A percentile compares a stretch with the other conserved stretches of the same genome.
Conservation (phyloP, 2,329 filamentous ascomycete genomes). For the Calonectria leucothoes region DNA sequence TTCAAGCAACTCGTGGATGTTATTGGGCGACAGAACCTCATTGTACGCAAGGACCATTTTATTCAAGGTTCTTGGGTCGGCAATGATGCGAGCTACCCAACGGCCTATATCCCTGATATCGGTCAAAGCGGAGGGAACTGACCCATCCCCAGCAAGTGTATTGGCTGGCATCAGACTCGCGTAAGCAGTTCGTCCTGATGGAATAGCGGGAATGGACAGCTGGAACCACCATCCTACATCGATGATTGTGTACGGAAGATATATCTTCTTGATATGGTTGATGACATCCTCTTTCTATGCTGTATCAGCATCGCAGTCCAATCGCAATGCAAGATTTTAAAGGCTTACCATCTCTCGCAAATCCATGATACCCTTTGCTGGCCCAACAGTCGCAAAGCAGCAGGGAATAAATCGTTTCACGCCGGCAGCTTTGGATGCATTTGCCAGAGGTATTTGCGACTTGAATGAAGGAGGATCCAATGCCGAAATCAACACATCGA, state of each 20-base stretch:
- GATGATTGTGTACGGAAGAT: constrained; percentile 66
- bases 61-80: constrained; percentile 62
- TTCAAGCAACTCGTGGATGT: constrained; percentile 60
- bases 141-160: constrained; percentile 58
- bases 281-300: neutral
- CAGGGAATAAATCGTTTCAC: constrained; percentile 9
- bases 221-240: constrained; percentile 72
- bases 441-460: neutral
- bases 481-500: constrained; percentile 3
- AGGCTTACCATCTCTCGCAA: neutral
- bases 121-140: constrained; percentile 55
- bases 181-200: constrained; percentile 37
- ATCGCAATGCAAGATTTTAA: neutral
- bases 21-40: constrained; percentile 56
- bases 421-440: constrained; percentile 1
- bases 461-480: neutral
- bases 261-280: neutral
- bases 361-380: neutral
- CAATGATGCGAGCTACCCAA: constrained; percentile 62
- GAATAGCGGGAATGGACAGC: constrained; percentile 45
- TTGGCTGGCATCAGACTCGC: constrained; percentile 46
- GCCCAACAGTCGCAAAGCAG: neutral
- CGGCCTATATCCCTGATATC: constrained; percentile 63
- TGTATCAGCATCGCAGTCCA: neutral
- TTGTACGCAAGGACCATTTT: constrained; percentile 61